These are phyloP conservation scores for Diaporthe citri DNA, from an alignment of 2,329 filamentous ascomycete genomes.

Conservation along the genomic window DNA sequence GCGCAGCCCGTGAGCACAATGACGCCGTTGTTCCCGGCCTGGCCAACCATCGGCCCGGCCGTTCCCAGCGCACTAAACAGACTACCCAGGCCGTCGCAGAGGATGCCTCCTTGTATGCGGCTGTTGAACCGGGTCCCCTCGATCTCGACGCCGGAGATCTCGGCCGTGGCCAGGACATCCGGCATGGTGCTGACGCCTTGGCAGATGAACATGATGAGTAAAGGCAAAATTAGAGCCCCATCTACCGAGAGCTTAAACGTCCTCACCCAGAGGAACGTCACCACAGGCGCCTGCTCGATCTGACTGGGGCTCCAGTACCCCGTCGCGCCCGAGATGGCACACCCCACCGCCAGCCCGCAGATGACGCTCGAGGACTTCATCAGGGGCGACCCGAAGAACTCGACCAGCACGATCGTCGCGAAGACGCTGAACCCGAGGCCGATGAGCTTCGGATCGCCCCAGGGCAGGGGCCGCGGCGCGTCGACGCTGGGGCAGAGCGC, in stretches of 20 bases:
- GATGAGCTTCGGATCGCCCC: constrained; percentile 73
- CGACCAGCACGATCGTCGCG: constrained; percentile 75
- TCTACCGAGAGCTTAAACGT: constrained; percentile 77
- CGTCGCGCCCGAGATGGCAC: constrained; percentile 74
- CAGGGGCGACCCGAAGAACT: constrained; percentile 77
- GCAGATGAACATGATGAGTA: constrained; percentile 75
- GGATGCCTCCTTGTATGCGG: constrained; percentile 77
- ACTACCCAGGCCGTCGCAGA: constrained; percentile 76
- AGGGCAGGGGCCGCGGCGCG: constrained; percentile 72
- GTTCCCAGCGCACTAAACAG: constrained; percentile 73
- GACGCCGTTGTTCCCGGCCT: constrained; percentile 78
- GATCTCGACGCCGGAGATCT: constrained; percentile 61
- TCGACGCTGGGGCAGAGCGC: constrained; percentile 68
- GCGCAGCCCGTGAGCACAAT: constrained; percentile 77
- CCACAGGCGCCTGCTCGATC: constrained; percentile 72
- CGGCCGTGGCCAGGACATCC: constrained; percentile 73
- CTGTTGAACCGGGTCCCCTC: constrained; percentile 74
- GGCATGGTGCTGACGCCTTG: constrained; percentile 71
- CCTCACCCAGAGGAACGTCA: constrained; percentile 78
- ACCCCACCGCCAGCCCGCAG: constrained; percentile 73
- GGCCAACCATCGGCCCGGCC: constrained; percentile 76
- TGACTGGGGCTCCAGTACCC: constrained; percentile 73
- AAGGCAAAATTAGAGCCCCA: constrained; percentile 73
- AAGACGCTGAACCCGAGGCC: constrained; percentile 78
- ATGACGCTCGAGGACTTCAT: constrained; percentile 78